phyloP scores from a whole-genome alignment of 148 eudicot species.

The Nepenthes gracilis region DNA sequence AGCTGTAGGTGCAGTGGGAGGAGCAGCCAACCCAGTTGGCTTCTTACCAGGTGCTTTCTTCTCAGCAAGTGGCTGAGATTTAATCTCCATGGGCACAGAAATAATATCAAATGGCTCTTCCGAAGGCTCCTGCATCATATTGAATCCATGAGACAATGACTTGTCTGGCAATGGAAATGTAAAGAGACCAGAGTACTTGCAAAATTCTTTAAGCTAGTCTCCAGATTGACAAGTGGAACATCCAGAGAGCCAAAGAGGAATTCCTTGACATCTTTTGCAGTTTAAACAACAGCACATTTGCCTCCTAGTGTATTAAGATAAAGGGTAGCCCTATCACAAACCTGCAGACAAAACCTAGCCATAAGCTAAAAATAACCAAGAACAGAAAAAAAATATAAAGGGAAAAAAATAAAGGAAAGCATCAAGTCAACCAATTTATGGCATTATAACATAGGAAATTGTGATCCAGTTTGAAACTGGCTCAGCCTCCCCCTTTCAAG shows the following conservation, averaged over 20 bases:
- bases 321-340: slow-evolving; percentile 96
- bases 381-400: neutral
- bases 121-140: slow-evolving; percentile 48
- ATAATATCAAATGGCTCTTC: slow-evolving; percentile 79
- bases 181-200: slow-evolving; percentile 27
- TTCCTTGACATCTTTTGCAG: slow-evolving; percentile 73
- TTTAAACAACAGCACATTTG: slow-evolving; percentile 70
- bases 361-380: slow-evolving; percentile 1
- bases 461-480: neutral
- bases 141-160: slow-evolving; percentile 7
- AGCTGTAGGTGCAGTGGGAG: slow-evolving; percentile 51
- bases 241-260: slow-evolving; percentile 89
- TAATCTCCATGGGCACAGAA: slow-evolving; percentile 86
- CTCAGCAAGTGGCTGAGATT: slow-evolving; percentile 83
- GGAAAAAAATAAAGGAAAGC: neutral
- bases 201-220: slow-evolving; percentile 82
- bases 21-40: slow-evolving; percentile 79
- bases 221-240: slow-evolving; percentile 77
- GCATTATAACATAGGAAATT: neutral
- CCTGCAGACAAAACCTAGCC: slow-evolving; percentile 34
- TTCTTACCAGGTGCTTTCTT: slow-evolving; percentile 85
- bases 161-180: neutral
- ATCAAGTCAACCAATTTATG: neutral
- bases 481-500: neutral
- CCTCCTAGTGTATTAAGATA: slow-evolving; percentile 76